These are phyloP conservation scores for Cystobasidium sp. DNA, from an alignment of 1,284 basidiomycete species.

Conservation along the genomic window DNA sequence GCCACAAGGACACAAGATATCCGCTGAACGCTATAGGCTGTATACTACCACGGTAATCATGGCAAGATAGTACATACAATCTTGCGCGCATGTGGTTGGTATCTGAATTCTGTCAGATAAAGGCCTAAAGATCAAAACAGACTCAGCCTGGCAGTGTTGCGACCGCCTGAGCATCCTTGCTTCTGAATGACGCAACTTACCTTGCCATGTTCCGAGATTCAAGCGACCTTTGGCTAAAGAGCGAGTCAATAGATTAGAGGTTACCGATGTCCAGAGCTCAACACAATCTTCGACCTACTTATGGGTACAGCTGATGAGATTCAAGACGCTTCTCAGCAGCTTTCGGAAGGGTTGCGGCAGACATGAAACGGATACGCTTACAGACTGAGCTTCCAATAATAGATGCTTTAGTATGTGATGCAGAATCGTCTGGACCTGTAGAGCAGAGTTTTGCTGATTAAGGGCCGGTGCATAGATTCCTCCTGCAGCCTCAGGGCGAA, in stretches of 20 bases:
- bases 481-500: no score
- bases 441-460: background rate
- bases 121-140: conserved; percentile 46
- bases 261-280: conserved; percentile 41
- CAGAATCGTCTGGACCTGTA: conserved; percentile 53
- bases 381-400: conserved; percentile 58
- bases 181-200: conserved; percentile 49
- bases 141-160: background rate
- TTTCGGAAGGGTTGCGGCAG: conserved; percentile 44
- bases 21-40: background rate
- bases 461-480: background rate
- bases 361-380: conserved; percentile 20
- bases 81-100: conserved; percentile 54
- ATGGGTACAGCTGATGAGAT: conserved; percentile 28
- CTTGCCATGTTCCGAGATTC: conserved; percentile 49
- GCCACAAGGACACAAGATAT: background rate
- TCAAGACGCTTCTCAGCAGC: background rate
- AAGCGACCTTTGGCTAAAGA: conserved; percentile 38
- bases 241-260: background rate
- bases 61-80: conserved; percentile 57
- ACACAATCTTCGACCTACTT: background rate
- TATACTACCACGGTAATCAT: background rate
- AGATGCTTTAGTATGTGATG: conserved; percentile 56
- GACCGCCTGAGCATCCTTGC: background rate
- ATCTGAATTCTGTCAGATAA: conserved; percentile 56